Conservation (phyloP, 106 monocot species). For the Dendrobium officinale region DNA sequence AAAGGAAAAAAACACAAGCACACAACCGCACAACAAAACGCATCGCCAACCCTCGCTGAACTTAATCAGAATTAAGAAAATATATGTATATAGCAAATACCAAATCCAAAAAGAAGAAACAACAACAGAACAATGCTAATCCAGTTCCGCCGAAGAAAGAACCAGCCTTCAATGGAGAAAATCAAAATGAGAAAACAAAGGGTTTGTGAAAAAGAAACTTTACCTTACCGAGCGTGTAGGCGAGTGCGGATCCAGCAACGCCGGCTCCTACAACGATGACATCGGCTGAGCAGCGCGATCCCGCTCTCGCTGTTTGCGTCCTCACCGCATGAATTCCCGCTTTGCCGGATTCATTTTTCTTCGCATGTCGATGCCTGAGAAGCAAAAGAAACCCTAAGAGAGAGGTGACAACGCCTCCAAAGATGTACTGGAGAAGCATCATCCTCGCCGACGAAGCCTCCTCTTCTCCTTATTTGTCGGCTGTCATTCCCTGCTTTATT, state of each 20-base stretch:
- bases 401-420: neutral
- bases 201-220: neutral
- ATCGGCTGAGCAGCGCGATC: slow-evolving; percentile 18
- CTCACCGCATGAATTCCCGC: neutral
- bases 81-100: too few species aligned
- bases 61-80: too few species aligned
- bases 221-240: slow-evolving; percentile 86
- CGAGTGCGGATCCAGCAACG: slow-evolving; percentile 83
- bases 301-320: neutral
- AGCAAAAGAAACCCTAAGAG: neutral
- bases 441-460: neutral
- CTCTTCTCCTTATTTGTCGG: too few species aligned
- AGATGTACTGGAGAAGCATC: neutral
- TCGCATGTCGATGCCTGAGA: neutral
- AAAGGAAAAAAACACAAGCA: too few species aligned
- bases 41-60: too few species aligned
- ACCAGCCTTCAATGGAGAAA: neutral
- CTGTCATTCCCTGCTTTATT: too few species aligned
- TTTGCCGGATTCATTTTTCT: neutral
- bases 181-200: neutral
- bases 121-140: too few species aligned
- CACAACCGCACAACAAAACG: too few species aligned
- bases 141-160: too few species aligned
- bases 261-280: slow-evolving; percentile 88
- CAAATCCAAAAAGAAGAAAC: too few species aligned